phyloP scores from a whole-genome alignment of 345 rosid genomes.

The Salix viminalis region DNA sequence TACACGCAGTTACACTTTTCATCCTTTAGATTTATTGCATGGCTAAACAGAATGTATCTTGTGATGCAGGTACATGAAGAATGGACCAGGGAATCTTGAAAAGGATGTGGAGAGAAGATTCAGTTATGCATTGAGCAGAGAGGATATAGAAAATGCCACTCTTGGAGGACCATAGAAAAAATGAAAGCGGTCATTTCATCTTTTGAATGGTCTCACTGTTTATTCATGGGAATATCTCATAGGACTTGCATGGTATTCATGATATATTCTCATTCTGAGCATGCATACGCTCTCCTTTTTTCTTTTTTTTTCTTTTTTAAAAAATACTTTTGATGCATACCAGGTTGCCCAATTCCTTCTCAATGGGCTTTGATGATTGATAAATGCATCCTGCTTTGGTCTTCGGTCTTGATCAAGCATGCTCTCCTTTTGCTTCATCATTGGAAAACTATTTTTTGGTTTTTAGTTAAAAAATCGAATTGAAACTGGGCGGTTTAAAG shows the following conservation, averaged over 20 bases:
- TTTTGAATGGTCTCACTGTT: background rate
- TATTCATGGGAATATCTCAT: background rate
- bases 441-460: too few species aligned
- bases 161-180: conserved; percentile 82
- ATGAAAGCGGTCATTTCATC: background rate
- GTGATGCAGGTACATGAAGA: conserved; percentile 72
- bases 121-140: conserved; percentile 90
- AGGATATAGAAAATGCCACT: conserved; percentile 84
- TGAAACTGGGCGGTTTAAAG: too few species aligned
- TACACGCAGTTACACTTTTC: background rate
- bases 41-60: conserved; percentile 6
- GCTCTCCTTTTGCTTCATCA: too few species aligned
- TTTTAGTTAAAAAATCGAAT: too few species aligned
- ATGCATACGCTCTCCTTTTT: background rate
- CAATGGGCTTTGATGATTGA: background rate
- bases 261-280: background rate
- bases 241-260: background rate
- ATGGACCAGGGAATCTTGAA: conserved; percentile 85
- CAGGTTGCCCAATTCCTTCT: background rate
- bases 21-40: background rate
- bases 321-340: background rate
- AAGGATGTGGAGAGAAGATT: conserved; percentile 93
- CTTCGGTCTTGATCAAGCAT: too few species aligned
- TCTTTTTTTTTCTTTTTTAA: too few species aligned
- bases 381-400: background rate